Evolutionary conservation across 2,329 filamentous ascomycete genomes (phyloP), one percentile per base, ranked within the genome.

Genomic region (Botrytis tulipae): DNA sequence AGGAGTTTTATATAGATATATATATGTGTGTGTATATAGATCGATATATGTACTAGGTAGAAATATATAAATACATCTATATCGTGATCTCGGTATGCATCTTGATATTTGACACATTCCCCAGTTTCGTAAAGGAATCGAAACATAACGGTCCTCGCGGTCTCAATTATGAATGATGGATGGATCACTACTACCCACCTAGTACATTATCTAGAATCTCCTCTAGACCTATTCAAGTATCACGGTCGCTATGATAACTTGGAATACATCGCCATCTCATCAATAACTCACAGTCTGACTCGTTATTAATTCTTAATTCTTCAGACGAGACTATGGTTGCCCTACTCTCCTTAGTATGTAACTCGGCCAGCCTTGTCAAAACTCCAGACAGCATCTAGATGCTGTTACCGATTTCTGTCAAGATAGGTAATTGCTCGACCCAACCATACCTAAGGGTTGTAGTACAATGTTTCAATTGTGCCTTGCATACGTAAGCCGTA

Each of bases 381-480:
- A 51, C 14, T 44, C 61, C 42, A 44, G 40, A 22, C 29, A 62
- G 25, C 14, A 2, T 18, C 35, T 14, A 9, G 5, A 62, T 42
- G 4, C n/a, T 29, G 61, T 29, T 44, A 22, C 14, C 29, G 61
- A 63, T 18, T 44, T 44, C 2, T 6, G 10, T 63, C 25, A 29
- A 40, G 35, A 44, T 40, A 44, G 61, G 25, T 12, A 29, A 62
- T 62, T 18, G 35, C 37, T 42, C 22, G 60, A 40, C 35, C 60
- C 8, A 60, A 60, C 57, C 29, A 57, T 57, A 29, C 48, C 48
- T 7, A 40, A n/a, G 25, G 29, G 37, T 42, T 42, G 60, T 42
- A 6, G 60, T 20, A 42, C 60, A 29, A 63, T 63, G 60, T 63
- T 63, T 63, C 60, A 40, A 63, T 42, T 29, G 60, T 63, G 60